phyloP scores from a whole-genome alignment of 2,329 filamentous ascomycete species.

The Passalora sequoiae region DNA sequence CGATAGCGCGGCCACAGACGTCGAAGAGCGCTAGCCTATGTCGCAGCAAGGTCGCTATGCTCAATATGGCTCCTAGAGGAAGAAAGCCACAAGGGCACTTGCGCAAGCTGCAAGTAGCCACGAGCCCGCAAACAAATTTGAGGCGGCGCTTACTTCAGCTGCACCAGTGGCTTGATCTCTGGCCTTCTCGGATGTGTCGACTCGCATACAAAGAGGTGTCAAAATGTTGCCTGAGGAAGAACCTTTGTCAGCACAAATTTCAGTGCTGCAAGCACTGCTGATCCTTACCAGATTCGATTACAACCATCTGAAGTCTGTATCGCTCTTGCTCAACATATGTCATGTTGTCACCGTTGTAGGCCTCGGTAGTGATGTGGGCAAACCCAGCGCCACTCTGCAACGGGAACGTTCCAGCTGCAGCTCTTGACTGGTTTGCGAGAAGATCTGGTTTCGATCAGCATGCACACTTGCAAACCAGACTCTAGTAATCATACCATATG shows the following conservation, averaged over 20 bases:
- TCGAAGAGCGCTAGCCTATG: too few species aligned
- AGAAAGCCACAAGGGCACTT: neutral
- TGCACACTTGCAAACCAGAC: neutral
- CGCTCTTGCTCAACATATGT: constrained; percentile 3
- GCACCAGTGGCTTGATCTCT: neutral
- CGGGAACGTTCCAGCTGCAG: constrained; percentile 3
- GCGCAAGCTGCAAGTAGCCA: neutral
- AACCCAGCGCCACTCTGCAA: constrained; percentile 3
- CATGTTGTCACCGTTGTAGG: constrained; percentile 1
- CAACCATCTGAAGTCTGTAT: constrained; percentile 2
- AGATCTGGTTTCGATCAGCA: neutral
- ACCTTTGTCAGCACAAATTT: neutral
- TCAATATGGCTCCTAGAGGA: too few species aligned
- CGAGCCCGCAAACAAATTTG: neutral
- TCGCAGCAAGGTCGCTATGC: too few species aligned
- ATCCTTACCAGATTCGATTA: constrained; percentile 7
- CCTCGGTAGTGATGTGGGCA: constrained; percentile 1
- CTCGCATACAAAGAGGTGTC: constrained; percentile 6
- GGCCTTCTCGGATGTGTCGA: neutral
- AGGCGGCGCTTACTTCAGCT: neutral
- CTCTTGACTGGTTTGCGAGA: constrained; percentile 2
- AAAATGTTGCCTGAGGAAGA: constrained; percentile 2
- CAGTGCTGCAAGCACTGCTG: neutral
- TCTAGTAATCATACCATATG: neutral
- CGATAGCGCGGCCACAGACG: too few species aligned